Percentiles rank a stretch among this genome's conserved stretches.
Conservation (phyloP, 768 basidiomycete genomes). For the Termitomyces sp. region DNA sequence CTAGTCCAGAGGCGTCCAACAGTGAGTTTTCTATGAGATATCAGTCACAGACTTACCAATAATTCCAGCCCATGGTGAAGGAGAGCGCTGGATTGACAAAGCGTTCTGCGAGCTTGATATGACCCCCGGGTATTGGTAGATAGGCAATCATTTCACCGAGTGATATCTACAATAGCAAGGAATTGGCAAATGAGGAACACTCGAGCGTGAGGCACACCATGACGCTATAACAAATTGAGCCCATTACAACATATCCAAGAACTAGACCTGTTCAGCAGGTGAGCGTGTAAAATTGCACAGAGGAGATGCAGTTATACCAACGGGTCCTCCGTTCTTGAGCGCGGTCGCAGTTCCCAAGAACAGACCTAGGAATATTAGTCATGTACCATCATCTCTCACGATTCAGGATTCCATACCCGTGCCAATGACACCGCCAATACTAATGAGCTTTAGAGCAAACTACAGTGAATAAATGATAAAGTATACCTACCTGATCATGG, state of each 20-base stretch:
- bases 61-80: constrained; percentile 51
- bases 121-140: constrained; percentile 74
- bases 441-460: constrained; percentile 16
- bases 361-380: constrained; percentile 10
- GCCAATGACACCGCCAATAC: constrained; percentile 59
- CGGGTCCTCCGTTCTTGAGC: constrained; percentile 56
- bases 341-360: constrained; percentile 61
- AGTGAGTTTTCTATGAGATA: neutral
- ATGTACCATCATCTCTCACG: too few relatives aligned
- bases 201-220: constrained; percentile 42
- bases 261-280: constrained; percentile 41
- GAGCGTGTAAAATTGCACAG: neutral
- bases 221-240: constrained; percentile 63
- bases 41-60: constrained; percentile 25
- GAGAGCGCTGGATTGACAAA: constrained; percentile 77
- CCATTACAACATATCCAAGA: constrained; percentile 64
- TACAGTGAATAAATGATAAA: neutral
- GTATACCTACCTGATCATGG: constrained; percentile 62
- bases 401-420: constrained; percentile 38
- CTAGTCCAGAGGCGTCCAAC: constrained; percentile 14
- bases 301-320: constrained; percentile 35
- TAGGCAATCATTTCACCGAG: constrained; percentile 75
- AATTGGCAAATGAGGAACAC: neutral
- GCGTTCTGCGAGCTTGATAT: constrained; percentile 77
- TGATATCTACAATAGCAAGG: constrained; percentile 41